Percentiles rank a stretch among this genome's conserved stretches.
These are phyloP conservation scores for Ceriops zippeliana DNA, from an alignment of 345 rosid genomes.

Conservation along the genomic window DNA sequence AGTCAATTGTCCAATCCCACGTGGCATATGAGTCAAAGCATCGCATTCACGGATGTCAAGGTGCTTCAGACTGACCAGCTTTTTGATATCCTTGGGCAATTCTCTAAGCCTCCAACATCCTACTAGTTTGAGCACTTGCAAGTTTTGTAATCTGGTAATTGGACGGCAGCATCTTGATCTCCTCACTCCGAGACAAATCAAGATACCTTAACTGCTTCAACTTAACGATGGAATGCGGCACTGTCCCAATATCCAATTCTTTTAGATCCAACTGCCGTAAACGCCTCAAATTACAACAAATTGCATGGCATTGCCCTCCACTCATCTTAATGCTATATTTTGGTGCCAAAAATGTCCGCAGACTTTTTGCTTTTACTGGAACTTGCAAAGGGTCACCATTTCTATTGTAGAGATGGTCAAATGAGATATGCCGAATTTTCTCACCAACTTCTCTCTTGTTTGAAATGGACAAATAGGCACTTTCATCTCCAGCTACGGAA, in stretches of 20 bases:
- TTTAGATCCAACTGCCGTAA: constrained; percentile 14
- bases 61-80: constrained; percentile 7
- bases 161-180: constrained; percentile 4
- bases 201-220: constrained; percentile 27
- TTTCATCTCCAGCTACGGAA: background rate
- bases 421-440: constrained; percentile 6
- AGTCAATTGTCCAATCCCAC: constrained; percentile 22
- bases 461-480: rapidly evolving
- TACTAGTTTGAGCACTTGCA: too few relatives aligned
- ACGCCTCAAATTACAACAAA: background rate
- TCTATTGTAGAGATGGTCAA: background rate
- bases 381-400: background rate
- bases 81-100: background rate
- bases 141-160: too few relatives aligned
- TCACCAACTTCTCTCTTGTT: rapidly evolving
- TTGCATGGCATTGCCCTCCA: background rate
- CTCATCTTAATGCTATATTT: background rate
- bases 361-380: background rate
- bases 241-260: background rate
- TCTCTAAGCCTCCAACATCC: too few relatives aligned
- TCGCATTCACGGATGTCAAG: background rate
- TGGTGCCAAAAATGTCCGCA: constrained; percentile 14
- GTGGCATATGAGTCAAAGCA: constrained; percentile 18
- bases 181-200: rapidly evolving
- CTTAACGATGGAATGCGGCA: constrained; percentile 14